Conservation (phyloP, 2,329 filamentous ascomycete species). For the Xylariaceae sp. region DNA sequence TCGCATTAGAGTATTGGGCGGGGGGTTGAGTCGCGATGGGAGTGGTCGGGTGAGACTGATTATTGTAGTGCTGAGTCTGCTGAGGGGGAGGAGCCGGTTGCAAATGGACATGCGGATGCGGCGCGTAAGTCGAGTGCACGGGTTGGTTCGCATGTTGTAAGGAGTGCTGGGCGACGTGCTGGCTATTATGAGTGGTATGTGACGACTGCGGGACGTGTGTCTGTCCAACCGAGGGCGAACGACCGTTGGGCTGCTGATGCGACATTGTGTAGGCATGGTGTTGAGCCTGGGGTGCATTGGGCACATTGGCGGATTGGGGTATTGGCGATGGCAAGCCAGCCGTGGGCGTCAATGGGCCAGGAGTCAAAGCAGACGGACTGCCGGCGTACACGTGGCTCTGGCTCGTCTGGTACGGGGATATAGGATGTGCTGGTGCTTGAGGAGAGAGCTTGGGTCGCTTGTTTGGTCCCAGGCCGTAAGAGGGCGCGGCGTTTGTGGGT, state of each 20-base stretch:
- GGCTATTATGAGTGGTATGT: conserved; percentile 6
- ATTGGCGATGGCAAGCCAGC: conserved; percentile 27
- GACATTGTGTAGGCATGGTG: conserved; percentile 32
- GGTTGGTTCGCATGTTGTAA: too few species aligned
- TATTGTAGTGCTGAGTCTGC: conserved; percentile 1
- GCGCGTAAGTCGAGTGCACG: too few species aligned
- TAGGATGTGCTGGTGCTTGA: conserved; percentile 58
- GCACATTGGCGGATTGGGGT: conserved; percentile 23
- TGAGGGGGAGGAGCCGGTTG: conserved; percentile 7
- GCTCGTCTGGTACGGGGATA: conserved; percentile 42
- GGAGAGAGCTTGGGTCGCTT: conserved; percentile 72
- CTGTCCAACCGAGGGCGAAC: conserved; percentile 15
- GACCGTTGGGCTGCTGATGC: conserved; percentile 26
- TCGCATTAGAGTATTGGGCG: conserved; percentile 26
- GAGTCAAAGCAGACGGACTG: conserved; percentile 38
- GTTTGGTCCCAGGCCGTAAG: conserved; percentile 60
- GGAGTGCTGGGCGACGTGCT: too few species aligned
- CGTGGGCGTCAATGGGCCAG: conserved; percentile 37
- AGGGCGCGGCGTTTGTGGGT: conserved; percentile 53
- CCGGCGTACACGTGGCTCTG: conserved; percentile 28
- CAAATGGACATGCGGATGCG: conserved; percentile 3
- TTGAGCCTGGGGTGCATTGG: conserved; percentile 12
- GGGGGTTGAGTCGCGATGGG: conserved; percentile 19
- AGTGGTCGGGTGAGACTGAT: conserved; percentile 16
- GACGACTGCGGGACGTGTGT: conserved; percentile 22